Percentiles rank a stretch among this genome's conserved stretches.
Evolutionary conservation across 73 alveolate species (phyloP).

Genomic region (Tetrahymena malaccensis): DNA sequence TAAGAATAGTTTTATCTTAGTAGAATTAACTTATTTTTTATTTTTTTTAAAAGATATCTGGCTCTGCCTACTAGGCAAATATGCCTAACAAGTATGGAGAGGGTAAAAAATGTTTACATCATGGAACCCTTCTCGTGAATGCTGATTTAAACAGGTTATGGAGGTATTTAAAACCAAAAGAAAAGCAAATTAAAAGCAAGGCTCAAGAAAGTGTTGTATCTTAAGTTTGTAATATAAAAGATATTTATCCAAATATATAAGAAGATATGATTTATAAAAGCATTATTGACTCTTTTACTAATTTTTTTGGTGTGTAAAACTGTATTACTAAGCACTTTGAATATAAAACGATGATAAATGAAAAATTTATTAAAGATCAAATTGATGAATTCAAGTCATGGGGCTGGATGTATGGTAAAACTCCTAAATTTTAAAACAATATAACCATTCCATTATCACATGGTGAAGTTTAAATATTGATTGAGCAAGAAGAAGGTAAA

Average conservation of each 20-base stretch:
- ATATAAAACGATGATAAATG: background rate
- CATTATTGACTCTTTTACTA: background rate
- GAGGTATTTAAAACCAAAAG: background rate
- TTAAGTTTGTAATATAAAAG: background rate
- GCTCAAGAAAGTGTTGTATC: background rate
- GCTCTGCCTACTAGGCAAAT: background rate
- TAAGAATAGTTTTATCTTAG: background rate
- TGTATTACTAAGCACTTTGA: background rate
- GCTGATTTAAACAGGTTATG: background rate
- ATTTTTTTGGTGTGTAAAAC: background rate
- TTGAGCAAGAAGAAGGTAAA: background rate
- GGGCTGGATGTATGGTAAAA: background rate
- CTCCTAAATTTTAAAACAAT: background rate
- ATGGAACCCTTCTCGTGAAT: background rate
- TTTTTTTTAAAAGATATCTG: background rate
- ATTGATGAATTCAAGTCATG: background rate
- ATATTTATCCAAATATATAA: background rate
- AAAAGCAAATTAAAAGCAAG: background rate
- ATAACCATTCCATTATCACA: background rate
- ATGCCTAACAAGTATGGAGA: background rate
- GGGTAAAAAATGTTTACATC: background rate
- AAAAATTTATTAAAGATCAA: background rate
- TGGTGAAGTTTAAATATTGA: background rate
- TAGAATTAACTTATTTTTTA: background rate
- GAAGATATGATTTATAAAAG: background rate